Evolutionary conservation across 2,329 filamentous ascomycete genomes (phyloP), one percentile per base, ranked within the genome.

Genomic region (Aspergillus viridinutans): DNA sequence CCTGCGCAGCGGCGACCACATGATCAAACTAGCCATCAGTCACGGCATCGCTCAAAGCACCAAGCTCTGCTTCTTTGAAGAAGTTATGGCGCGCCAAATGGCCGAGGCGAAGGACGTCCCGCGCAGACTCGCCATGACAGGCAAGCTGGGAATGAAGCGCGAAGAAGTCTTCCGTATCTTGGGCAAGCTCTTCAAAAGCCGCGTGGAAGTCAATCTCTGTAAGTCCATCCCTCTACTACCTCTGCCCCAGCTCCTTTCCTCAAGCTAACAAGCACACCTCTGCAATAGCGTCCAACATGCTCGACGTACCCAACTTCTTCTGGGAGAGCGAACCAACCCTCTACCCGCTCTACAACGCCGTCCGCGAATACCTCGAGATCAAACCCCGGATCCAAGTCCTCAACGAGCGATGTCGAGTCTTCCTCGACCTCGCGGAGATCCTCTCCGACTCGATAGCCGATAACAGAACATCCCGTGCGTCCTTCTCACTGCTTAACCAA

Each of bases 151-250:
- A 56, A 93, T 99, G 91, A 90, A 89, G 58, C 82, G 94, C 47
- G 89, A 88, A 47, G 92, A 97, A 71, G 93, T 99, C 54, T 90
- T 97, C 60, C 91, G 89, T 71, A 92, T 99, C 60, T 82, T 97
- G 2, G 94, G 94, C 1, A 83, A 89, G 49, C 79, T 99, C 17
- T 99, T 97, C 75, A 95, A 92, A 74, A 94, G 90, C 66, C 86
- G 94, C 50, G 94, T 99, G 1, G 93, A 99, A 66, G 95, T 99
- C 52, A 99, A 99, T 74, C 84, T 99, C 23, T 97, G 92, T 96
- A 85, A 81, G 90, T 80, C 42, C n/a, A 45, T 23, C 8, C 40
- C 42, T 12, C 1, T 6, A 45, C 10, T 6, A 10, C n/a, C n/a
- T 2, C 21, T 7, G 6, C 43, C 4, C n/a, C 43, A 6, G 20